These are phyloP conservation scores for Nothophytophthora sp. DNA, from an alignment of 352 stramenopile species.

Conservation along the genomic window DNA sequence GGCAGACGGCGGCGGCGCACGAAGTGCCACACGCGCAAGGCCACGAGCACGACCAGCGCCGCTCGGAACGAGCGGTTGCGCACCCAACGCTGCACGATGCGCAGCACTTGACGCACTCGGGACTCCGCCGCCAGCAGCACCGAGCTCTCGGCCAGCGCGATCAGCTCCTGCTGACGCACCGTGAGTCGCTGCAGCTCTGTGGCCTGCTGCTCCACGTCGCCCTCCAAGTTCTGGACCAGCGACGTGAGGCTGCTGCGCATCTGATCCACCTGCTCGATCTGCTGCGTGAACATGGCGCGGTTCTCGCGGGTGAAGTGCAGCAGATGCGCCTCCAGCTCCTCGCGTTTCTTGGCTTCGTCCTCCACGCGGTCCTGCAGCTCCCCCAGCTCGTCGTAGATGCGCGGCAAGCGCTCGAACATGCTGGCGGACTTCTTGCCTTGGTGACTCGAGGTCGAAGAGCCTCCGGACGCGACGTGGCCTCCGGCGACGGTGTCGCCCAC, in stretches of 20 bases:
- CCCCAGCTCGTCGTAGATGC: conserved; percentile 65
- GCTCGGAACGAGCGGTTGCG: conserved; percentile 48
- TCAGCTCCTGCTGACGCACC: conserved; percentile 40
- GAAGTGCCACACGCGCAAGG: conserved; percentile 55
- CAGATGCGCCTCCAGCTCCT: conserved; percentile 67
- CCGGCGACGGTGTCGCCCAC: conserved; percentile 16
- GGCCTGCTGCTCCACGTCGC: conserved; percentile 62
- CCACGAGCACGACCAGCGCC: conserved; percentile 49
- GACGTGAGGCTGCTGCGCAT: conserved; percentile 53
- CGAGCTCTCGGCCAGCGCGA: conserved; percentile 37
- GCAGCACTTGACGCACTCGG: conserved; percentile 31
- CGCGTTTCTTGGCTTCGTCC: conserved; percentile 67
- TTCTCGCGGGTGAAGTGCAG: conserved; percentile 67
- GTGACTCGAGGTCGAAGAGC: conserved; percentile 7
- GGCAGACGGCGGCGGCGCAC: conserved; percentile 48
- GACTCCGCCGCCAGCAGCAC: conserved; percentile 43
- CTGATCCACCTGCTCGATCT: conserved; percentile 54
- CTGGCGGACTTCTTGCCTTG: conserved; percentile 38
- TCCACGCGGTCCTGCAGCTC: conserved; percentile 72
- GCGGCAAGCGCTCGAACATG: conserved; percentile 66
- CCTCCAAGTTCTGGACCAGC: conserved; percentile 61
- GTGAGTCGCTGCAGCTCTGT: conserved; percentile 55
- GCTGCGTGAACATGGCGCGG: conserved; percentile 49
- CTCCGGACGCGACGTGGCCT: conserved; percentile 14
- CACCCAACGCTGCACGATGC: conserved; percentile 47